Percentiles rank a stretch among this genome's conserved stretches.
These are phyloP conservation scores for Ophiostoma montium DNA, from an alignment of 2,329 filamentous ascomycete genomes.

Conservation along the genomic window DNA sequence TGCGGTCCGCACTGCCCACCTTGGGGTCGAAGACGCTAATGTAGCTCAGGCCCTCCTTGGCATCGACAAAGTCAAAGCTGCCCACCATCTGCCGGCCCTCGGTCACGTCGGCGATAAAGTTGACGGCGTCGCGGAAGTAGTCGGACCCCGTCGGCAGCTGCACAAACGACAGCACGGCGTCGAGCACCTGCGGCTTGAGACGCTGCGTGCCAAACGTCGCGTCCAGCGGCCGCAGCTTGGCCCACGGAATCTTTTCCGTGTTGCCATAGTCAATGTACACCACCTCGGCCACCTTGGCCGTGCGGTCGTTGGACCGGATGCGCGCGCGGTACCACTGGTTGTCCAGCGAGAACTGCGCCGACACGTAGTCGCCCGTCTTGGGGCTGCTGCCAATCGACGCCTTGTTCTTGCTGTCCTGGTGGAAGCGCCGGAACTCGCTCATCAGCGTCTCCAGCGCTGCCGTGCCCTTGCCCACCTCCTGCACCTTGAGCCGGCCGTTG, in stretches of 20 bases:
- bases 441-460: constrained; percentile 75
- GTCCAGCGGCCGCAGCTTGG: constrained; percentile 64
- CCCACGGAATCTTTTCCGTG: constrained; percentile 77
- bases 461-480: constrained; percentile 78
- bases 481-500: constrained; percentile 73
- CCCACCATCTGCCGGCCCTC: constrained; percentile 69
- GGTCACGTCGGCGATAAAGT: constrained; percentile 60
- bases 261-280: constrained; percentile 96
- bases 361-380: constrained; percentile 83
- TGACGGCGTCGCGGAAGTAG: constrained; percentile 69
- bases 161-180: constrained; percentile 75
- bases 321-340: constrained; percentile 89
- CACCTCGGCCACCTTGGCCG: constrained; percentile 77
- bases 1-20: constrained; percentile 41
- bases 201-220: constrained; percentile 66
- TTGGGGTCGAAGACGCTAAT: constrained; percentile 79
- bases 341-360: constrained; percentile 81
- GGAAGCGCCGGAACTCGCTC: constrained; percentile 82
- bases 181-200: constrained; percentile 74
- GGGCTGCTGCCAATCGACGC: constrained; percentile 59
- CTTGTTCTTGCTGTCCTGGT: constrained; percentile 70
- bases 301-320: constrained; percentile 82
- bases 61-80: constrained; percentile 72
- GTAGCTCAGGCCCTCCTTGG: constrained; percentile 67
- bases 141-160: constrained; percentile 68